phyloP scores from a whole-genome alignment of 768 basidiomycete genomes.

The Lactifluus volemus region DNA sequence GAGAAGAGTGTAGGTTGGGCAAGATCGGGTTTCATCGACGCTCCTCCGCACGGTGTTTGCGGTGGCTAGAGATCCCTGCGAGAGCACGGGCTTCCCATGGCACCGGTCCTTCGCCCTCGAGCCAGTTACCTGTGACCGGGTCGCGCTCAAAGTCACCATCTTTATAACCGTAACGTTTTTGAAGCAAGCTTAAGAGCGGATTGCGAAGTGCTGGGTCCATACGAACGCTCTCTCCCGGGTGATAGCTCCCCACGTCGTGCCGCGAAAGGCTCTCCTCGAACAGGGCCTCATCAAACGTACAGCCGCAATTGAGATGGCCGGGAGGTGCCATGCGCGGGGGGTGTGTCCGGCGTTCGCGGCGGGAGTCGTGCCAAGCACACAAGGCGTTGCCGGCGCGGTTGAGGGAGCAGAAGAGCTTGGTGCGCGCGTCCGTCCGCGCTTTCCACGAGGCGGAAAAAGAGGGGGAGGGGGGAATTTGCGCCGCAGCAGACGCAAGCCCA shows the following conservation, averaged over 20 bases:
- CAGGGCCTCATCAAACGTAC: slow-evolving; percentile 74
- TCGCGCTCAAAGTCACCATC: slow-evolving; percentile 84
- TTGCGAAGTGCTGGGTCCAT: slow-evolving; percentile 86
- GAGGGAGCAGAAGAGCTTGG: slow-evolving; percentile 64
- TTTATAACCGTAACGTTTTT: slow-evolving; percentile 65
- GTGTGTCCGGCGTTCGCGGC: slow-evolving; percentile 67
- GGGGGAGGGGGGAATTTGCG: slow-evolving; percentile 31
- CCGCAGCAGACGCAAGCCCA: slow-evolving; percentile 26
- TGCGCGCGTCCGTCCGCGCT: slow-evolving; percentile 63
- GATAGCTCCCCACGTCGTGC: slow-evolving; percentile 73
- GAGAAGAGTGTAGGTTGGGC: neutral
- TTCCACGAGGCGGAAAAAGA: slow-evolving; percentile 59
- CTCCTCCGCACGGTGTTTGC: slow-evolving; percentile 32
- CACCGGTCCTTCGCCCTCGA: slow-evolving; percentile 52
- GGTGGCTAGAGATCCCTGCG: slow-evolving; percentile 29
- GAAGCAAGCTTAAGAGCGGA: slow-evolving; percentile 62
- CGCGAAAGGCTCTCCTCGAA: slow-evolving; percentile 80
- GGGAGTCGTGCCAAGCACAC: slow-evolving; percentile 86
- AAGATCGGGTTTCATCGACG: slow-evolving; percentile 26
- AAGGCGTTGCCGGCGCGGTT: slow-evolving; percentile 85
- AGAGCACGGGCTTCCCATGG: slow-evolving; percentile 54
- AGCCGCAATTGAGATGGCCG: slow-evolving; percentile 78
- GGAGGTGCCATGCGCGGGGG: slow-evolving; percentile 76
- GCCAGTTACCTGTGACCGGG: slow-evolving; percentile 54
- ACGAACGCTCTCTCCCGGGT: slow-evolving; percentile 75